Evolutionary conservation across 495 filamentous ascomycete species (phyloP).

Genomic region (Xylaria longipes): DNA sequence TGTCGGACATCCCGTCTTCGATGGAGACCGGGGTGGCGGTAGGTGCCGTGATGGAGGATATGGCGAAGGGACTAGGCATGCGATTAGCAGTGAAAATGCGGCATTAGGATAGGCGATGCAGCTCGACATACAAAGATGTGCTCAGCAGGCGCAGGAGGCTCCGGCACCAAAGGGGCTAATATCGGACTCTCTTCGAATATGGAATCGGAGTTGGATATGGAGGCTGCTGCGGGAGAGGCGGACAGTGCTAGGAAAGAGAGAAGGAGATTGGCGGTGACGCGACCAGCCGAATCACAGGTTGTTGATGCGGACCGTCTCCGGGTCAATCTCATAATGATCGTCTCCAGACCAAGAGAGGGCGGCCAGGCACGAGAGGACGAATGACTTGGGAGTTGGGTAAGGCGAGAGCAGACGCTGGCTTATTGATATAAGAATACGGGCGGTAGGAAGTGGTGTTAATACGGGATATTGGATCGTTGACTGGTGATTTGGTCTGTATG

Average conservation of each 20-base stretch:
- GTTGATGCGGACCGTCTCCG: constrained; percentile 43
- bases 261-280: constrained; percentile 65
- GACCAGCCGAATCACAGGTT: constrained; percentile 56
- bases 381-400: background rate
- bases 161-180: constrained; percentile 47
- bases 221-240: constrained; percentile 43
- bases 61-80: constrained; percentile 75
- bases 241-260: constrained; percentile 68
- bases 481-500: background rate
- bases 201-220: constrained; percentile 36
- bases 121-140: constrained; percentile 57
- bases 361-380: background rate
- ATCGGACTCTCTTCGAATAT: constrained; percentile 42
- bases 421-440: background rate
- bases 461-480: background rate
- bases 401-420: constrained; percentile 25
- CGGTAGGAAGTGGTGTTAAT: background rate
- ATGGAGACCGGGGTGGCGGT: constrained; percentile 75
- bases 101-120: background rate
- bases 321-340: constrained; percentile 46
- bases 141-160: constrained; percentile 47
- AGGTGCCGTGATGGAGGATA: constrained; percentile 86
- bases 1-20: constrained; percentile 71
- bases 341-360: constrained; percentile 41
- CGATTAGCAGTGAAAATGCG: constrained; percentile 1